Evolutionary conservation across 2,329 filamentous ascomycete genomes (phyloP), one percentile per base, ranked within the genome.

Genomic region (Hymenoscyphus linearis): DNA sequence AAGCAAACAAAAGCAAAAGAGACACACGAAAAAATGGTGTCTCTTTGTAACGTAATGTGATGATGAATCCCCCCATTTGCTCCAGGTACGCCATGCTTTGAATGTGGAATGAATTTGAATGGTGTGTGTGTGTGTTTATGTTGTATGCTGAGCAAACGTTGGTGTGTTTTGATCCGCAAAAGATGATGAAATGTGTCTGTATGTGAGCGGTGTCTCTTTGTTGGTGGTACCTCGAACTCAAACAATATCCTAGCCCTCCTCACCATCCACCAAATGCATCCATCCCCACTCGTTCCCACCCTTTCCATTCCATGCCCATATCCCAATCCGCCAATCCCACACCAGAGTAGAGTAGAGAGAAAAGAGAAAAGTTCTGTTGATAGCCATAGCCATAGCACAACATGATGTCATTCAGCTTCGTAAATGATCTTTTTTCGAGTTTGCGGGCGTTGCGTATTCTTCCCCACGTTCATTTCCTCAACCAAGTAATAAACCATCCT

Each of bases 401-500:
- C 44, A 50, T 50, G 31, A 7, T 22, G 18, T 50, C 44, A 50
- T 25, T 22, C 44, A 50, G 22, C 22, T 50, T 50, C 44, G 18
- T 50, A 22, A 50, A 50, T 25, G 44, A 25, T 50, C 18, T 50
- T 50, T 50, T 50, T 22, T 13, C n/a, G 9, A 50, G 44, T 50
- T 50, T 50, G 44, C 18, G 18, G 18, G 22, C 44, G 18, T 50
- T 10, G 13, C 2, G 22, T 50, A 18, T 22, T 22, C 18, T 18
- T 5, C n/a, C n/a, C n/a, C 10, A 18, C 44, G 5, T 50, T 50
- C 44, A 50, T 50, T 10, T 57, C 40, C 54, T 56, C 34, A 57
- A 27, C 59, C 58, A 52, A 47, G 58, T 50, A 3, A 52, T 56
- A n/a, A n/a, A n/a, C 59, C 54, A 60, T 57, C n/a, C 14, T 52